Percentiles rank a stretch among this genome's conserved stretches.
Evolutionary conservation across 805 yeast species (phyloP).

Genomic region (Saccharomycopsis amapae): DNA sequence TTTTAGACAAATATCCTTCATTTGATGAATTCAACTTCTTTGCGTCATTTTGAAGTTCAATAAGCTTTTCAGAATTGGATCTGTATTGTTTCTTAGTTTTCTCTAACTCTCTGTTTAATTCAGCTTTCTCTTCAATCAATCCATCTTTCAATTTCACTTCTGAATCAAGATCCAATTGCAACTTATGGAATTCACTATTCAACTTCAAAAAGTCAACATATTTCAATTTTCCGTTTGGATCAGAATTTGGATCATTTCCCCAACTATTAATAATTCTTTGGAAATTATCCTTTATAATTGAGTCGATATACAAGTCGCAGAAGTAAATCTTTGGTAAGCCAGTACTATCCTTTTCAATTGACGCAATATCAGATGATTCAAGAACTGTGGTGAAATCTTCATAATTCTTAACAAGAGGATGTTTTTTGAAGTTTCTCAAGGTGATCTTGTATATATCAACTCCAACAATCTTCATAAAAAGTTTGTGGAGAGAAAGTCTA

Average conservation of each 20-base stretch:
- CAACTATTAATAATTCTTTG: conserved; percentile 62
- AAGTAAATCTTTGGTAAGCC: conserved; percentile 86
- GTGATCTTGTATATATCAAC: conserved; percentile 70
- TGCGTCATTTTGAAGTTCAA: conserved; percentile 11
- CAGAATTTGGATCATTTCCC: conserved; percentile 64
- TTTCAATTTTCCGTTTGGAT: conserved; percentile 61
- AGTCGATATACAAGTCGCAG: conserved; percentile 49
- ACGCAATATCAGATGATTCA: conserved; percentile 25
- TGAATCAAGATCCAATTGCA: conserved; percentile 9
- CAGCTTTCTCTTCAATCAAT: conserved; percentile 32
- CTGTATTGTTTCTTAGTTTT: conserved; percentile 30
- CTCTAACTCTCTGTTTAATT: conserved; percentile 28
- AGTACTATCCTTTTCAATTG: conserved; percentile 49
- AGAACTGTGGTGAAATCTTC: conserved; percentile 46
- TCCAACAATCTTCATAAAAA: conserved; percentile 69
- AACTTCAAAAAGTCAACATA: conserved; percentile 46
- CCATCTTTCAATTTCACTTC: conserved; percentile 22
- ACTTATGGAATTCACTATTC: conserved; percentile 25
- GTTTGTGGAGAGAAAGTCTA: conserved; percentile 51
- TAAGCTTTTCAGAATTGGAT: conserved; percentile 22
- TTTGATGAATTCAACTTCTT: conserved; percentile 3
- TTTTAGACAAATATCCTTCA: conserved; percentile 6
- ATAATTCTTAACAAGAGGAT: conserved; percentile 46
- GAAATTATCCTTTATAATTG: conserved; percentile 60
- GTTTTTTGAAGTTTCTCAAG: conserved; percentile 64